Conservation (phyloP, 2,329 filamentous ascomycete genomes). For the Arthroderma uncinatum region DNA sequence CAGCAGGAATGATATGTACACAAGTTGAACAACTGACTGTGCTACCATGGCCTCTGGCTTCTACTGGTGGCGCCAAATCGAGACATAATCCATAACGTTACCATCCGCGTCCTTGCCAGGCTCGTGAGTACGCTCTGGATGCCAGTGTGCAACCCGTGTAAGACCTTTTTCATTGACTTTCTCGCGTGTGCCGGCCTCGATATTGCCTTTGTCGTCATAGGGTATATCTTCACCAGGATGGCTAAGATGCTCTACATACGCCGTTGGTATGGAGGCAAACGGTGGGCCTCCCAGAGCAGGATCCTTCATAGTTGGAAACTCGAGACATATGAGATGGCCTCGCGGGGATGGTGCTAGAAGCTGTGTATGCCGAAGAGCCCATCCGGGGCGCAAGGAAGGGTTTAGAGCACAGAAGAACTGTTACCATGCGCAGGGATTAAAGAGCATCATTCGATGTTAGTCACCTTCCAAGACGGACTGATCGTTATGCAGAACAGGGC, state of each 20-base stretch:
- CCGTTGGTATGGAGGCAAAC: slow-evolving; percentile 55
- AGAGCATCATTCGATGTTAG: neutral
- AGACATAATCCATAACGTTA: slow-evolving; percentile 33
- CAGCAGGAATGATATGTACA: neutral
- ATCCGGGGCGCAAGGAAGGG: slow-evolving; percentile 44
- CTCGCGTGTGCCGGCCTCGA: slow-evolving; percentile 39
- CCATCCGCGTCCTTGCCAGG: slow-evolving; percentile 39
- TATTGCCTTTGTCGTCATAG: slow-evolving; percentile 47
- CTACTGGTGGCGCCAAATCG: slow-evolving; percentile 33
- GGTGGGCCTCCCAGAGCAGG: slow-evolving; percentile 58
- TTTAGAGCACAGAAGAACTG: slow-evolving; percentile 54
- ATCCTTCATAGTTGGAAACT: slow-evolving; percentile 66
- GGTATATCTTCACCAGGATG: slow-evolving; percentile 56
- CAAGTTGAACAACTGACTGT: neutral
- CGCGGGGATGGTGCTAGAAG: slow-evolving; percentile 39
- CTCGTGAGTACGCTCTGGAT: slow-evolving; percentile 46
- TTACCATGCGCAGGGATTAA: neutral
- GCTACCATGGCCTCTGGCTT: slow-evolving; percentile 5
- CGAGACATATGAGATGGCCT: slow-evolving; percentile 53
- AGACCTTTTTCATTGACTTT: slow-evolving; percentile 31
- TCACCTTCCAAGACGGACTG: neutral
- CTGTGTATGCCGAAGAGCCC: slow-evolving; percentile 46
- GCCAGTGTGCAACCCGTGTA: slow-evolving; percentile 43
- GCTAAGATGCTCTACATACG: slow-evolving; percentile 61
- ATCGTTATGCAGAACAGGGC: slow-evolving; percentile 15